Conservation (phyloP, 1,284 basidiomycete species). For the Paramarasmius palmivorus region DNA sequence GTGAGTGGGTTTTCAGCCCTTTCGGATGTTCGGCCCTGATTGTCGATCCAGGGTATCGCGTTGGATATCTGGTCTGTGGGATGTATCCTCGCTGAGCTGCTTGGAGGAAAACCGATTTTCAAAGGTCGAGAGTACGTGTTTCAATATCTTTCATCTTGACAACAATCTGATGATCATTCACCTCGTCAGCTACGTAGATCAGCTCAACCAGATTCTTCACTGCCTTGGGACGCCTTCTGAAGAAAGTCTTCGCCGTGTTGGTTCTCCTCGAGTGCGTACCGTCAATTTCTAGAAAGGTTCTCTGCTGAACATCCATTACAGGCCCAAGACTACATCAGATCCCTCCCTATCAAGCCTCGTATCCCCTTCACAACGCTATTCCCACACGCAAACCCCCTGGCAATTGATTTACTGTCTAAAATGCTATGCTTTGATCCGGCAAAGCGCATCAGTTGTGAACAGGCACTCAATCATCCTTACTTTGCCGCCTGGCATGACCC, state of each 20-base stretch:
- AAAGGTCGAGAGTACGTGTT: constrained; percentile 91
- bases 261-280: constrained; percentile 62
- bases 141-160: not conserved
- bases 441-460: constrained; percentile 93
- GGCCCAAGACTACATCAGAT: constrained; percentile 98
- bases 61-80: constrained; percentile 99
- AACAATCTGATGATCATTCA: constrained; percentile 1
- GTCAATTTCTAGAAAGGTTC: too few species aligned
- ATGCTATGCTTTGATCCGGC: constrained; percentile 97
- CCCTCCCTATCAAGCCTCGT: constrained; percentile 93
- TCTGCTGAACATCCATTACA: too few species aligned
- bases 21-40: constrained; percentile 3
- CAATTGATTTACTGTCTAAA: constrained; percentile 89
- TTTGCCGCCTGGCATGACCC: constrained; percentile 94
- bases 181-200: constrained; percentile 84
- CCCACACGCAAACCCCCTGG: constrained; percentile 91
- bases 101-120: constrained; percentile 97
- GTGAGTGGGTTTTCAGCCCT: constrained; percentile 43
- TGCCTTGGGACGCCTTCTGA: constrained; percentile 97
- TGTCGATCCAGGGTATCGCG: constrained; percentile 59
- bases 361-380: constrained; percentile 91
- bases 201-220: constrained; percentile 98
- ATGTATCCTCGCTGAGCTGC: constrained; percentile 95
- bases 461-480: constrained; percentile 95
- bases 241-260: constrained; percentile 93